Base-by-base conservation (phyloP, 2,329 filamentous ascomycete genomes). In the Botryotinia narcissicola region DNA sequence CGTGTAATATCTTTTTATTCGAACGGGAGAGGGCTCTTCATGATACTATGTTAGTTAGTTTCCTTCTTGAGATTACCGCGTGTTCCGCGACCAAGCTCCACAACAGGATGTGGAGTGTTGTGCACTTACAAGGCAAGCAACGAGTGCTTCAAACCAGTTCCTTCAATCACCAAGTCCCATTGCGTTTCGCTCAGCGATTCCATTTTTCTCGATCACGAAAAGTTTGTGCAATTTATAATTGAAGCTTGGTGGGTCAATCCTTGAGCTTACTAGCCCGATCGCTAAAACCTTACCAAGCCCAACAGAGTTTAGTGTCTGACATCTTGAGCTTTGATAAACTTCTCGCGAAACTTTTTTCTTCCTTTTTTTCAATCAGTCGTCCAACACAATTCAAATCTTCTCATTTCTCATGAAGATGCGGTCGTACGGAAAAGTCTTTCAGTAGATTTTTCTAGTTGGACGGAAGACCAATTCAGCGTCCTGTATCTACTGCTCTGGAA, bases 401-500 rank as follows among this genome's bases (percentile, higher is more conserved):
- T 80, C 74, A 75, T 67, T 57, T 74, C 75, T 76, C 74, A 79
- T 79, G 76, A 79, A 82, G 78, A 81, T 80, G 76, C 75, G 80
- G 37, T 80, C 78, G 57, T 81, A 80, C 75, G 79, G 81, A 80
- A 40, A 77, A 76, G 71, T 82, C 86, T 88, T 88, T 88, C 87
- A 88, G 84, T 88, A 88, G 85, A 83, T 80, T 82, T 82, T 82
- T 83, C 82, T 78, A 82, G 84, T 84, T 85, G 87, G 86, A 90
- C 88, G 90, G 87, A 82, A 92, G 89, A 92, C 84, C 78, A 83
- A 88, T 83, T 79, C 80, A 82, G 88, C 91, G 86, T 89, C 90
- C 90, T 91, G 92, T 94, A 94, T 94, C 92, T 94, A 91, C 92
- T 93, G 90, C 91, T 90, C 90, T 92, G 87, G 91, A 94, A 88